A percentile compares a stretch with the other conserved stretches of the same genome.
Conservation (phyloP, 495 filamentous ascomycete species). For the Penicillium bovifimosum region DNA sequence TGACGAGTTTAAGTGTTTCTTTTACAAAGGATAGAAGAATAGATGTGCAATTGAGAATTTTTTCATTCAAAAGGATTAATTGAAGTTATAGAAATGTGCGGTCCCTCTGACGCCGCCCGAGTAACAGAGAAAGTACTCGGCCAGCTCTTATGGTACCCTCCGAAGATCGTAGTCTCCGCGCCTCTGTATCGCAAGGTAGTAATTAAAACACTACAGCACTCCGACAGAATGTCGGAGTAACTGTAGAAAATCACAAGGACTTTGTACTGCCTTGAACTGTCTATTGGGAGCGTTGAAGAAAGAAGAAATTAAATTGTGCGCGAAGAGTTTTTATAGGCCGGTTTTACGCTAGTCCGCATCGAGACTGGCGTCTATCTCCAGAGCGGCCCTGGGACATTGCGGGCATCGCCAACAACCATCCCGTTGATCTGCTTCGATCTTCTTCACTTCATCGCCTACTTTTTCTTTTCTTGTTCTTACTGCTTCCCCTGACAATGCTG, state of each 20-base stretch:
- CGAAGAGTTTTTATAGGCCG: conserved; percentile 29
- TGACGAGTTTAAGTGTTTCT: too few relatives aligned
- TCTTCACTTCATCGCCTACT: neutral
- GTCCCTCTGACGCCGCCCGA: conserved; percentile 88
- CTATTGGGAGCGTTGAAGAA: conserved; percentile 70
- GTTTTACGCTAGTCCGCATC: conserved; percentile 32
- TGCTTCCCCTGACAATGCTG: conserved; percentile 8
- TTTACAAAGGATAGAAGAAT: too few relatives aligned
- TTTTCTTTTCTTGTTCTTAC: neutral
- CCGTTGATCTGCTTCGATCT: neutral
- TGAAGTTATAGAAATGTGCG: conserved; percentile 49
- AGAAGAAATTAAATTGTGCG: conserved; percentile 20
- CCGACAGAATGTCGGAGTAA: conserved; percentile 65
- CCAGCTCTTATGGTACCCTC: conserved; percentile 86
- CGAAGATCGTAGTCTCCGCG: conserved; percentile 65
- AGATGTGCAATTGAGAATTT: neutral
- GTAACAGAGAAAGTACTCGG: conserved; percentile 69
- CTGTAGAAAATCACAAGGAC: conserved; percentile 41
- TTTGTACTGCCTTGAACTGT: conserved; percentile 78
- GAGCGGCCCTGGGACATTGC: conserved; percentile 2
- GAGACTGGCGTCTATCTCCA: conserved; percentile 11
- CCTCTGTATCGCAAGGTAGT: conserved; percentile 76
- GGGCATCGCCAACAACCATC: conserved; percentile 9
- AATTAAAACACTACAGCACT: conserved; percentile 51
- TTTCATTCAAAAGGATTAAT: conserved; percentile 1